Evolutionary conservation across 306 rosid genomes (phyloP), one percentile per base, ranked within the genome.

Genomic region (Hylodesmum podocarpum): DNA sequence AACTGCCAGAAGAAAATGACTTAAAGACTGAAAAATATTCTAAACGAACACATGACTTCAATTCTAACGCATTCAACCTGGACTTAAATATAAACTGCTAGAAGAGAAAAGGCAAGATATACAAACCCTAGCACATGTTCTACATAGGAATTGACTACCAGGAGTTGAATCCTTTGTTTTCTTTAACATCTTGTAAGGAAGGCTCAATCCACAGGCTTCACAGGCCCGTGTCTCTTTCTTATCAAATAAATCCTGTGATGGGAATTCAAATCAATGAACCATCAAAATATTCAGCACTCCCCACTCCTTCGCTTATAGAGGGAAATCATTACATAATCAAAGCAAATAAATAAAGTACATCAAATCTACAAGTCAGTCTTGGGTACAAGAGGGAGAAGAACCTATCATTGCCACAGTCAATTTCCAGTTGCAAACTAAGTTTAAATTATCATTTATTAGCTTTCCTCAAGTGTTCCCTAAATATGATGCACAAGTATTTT

Each of bases 111-210:
- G 59, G 86, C 55, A 85, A 57, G 66, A 69, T 15, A 74, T 74
- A 88, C 91, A 34, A 82, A 96, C 94, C 98, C 93, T 91, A 10
- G 93, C 90, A 84, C 99, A 96, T 46, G 87, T 78, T 88, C 84
- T 96, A 81, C 99, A 96, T 6, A 93, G 82, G 69, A 85, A 79
- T 55, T 87, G 97, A 16, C 87, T 88, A 72, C 86, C 83, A 28
- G 89, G 86, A 62, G 82, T 67, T 31, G 81, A 81, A 83, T 73
- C 80, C 79, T 84, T 90, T 27, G 75, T 70, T 85, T 84, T 92
- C 86, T 88, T 92, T 66, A 86, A 73, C 64, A 66, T 73, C 82
- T 89, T 92, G 54, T 80, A 72, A 69, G 97, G 88, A 79, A 91
- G 85, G 46, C 51, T 68, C 72, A 78, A 51, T 50, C 98, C 94